Percentiles rank a stretch among this genome's conserved stretches.
phyloP scores from a whole-genome alignment of 768 basidiomycete genomes.

The Phallus indusiatus region DNA sequence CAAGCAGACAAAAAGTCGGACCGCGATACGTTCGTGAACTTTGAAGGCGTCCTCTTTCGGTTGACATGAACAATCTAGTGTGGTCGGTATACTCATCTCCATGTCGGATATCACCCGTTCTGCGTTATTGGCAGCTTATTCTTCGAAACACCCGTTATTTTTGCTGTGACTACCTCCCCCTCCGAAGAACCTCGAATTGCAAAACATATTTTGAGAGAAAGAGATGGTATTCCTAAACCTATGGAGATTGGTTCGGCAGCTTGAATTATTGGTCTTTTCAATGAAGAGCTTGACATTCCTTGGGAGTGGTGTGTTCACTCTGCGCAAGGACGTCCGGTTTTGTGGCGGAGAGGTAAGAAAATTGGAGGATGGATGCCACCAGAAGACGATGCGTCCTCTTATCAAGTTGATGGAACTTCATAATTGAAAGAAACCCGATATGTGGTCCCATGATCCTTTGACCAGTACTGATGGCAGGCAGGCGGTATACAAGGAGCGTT shows the following conservation, averaged over 20 bases:
- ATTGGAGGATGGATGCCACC: too few species aligned
- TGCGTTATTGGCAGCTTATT: slow-evolving; percentile 58
- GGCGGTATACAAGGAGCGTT: too few species aligned
- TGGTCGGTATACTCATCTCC: slow-evolving; percentile 72
- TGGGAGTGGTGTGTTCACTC: slow-evolving; percentile 41
- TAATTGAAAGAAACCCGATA: too few species aligned
- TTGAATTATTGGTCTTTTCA: slow-evolving; percentile 63
- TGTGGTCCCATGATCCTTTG: too few species aligned
- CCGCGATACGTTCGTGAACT: slow-evolving; percentile 81
- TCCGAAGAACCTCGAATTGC: slow-evolving; percentile 6
- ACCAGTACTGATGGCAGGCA: too few species aligned
- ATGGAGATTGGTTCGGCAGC: slow-evolving; percentile 39
- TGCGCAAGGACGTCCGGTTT: slow-evolving; percentile 26
- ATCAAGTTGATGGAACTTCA: too few species aligned
- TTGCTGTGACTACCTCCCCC: slow-evolving; percentile 64
- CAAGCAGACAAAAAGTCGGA: slow-evolving; percentile 67
- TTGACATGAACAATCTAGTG: slow-evolving; percentile 32
- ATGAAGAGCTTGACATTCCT: slow-evolving; percentile 51
- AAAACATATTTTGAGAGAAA: slow-evolving; percentile 9
- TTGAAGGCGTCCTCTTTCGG: slow-evolving; percentile 79
- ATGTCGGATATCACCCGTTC: slow-evolving; percentile 70
- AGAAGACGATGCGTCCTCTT: too few species aligned
- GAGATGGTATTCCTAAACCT: slow-evolving; percentile 5
- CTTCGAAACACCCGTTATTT: slow-evolving; percentile 70
- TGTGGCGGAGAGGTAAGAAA: too few species aligned